Base-by-base conservation (phyloP, 768 basidiomycete genomes). In the Russula griseocarnosa region DNA sequence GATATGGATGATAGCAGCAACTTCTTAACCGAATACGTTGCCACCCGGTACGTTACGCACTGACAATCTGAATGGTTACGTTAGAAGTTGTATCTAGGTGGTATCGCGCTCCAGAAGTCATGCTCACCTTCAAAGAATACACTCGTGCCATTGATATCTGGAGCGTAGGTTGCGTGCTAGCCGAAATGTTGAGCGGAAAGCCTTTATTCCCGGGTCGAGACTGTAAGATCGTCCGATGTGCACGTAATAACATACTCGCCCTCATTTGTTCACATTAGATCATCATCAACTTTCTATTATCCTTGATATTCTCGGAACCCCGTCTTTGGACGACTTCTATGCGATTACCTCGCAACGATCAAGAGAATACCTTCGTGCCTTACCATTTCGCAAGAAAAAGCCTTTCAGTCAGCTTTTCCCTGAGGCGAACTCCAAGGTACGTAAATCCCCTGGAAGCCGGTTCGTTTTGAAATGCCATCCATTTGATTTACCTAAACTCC, bases 31-130 rank as follows among this genome's bases (percentile, higher is more conserved):
- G 92, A 96, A 83, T 98, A 98, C 69, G 95, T 98, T 26, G 94
- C 95, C 1, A 98, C 96, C 16, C 81, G 95, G 83, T 94, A 63
- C 55, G 75, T 61, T 22, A 34, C 16, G 20, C 24, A 58, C 10
- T 20, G 38, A 14, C 55, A 67, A 61, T 63, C 60, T 56, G 70
- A 52, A 66, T 65, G 65, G 20, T 16, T 28, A 47, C 60, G 26
- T 36, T 60, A 30, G 30, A 58, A 47, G 32, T 38, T 61, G 42
- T 26, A 34, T 50, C 42, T 55, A 87, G 93, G 71, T 98, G 96
- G 96, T 98, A 98, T 73, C 86, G 96, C 34, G 96, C 96, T 0
- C 96, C 96, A 0, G 96, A 98, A 74, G 92, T 98, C 66, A 98
- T 98, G 96, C 82, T 98, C 40, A 96, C 93, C 0, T 98, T 97